Evolutionary conservation across 2,329 filamentous ascomycete genomes (phyloP).

Genomic region (Fusarium nurragi): DNA sequence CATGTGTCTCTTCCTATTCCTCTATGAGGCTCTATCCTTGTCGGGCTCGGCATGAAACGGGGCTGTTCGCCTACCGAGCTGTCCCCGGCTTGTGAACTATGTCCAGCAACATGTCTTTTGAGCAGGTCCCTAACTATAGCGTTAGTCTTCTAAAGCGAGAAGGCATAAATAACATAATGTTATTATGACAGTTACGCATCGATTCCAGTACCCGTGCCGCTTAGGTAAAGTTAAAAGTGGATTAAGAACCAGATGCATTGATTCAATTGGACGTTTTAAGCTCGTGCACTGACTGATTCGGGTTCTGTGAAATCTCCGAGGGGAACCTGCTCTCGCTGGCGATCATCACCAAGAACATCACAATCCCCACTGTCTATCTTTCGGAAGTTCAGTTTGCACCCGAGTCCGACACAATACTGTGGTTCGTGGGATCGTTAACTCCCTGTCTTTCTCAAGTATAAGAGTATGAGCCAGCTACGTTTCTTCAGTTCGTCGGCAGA

Average conservation of each 20-base stretch:
- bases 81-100: slow-evolving; percentile 28
- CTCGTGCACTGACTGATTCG: background rate
- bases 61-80: slow-evolving; percentile 7
- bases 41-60: slow-evolving; percentile 29
- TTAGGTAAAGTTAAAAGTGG: background rate
- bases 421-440: background rate
- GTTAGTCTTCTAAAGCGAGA: slow-evolving; percentile 1
- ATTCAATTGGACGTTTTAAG: background rate
- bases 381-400: background rate
- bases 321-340: background rate
- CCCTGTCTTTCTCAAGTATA: background rate
- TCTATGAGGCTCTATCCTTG: too few species aligned
- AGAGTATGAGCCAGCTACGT: background rate
- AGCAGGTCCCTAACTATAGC: slow-evolving; percentile 38
- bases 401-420: background rate
- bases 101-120: slow-evolving; percentile 38
- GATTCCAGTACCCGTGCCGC: too few species aligned
- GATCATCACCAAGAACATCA: background rate
- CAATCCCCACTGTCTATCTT: background rate
- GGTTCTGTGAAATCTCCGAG: too few species aligned
- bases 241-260: background rate
- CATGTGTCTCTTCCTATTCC: too few species aligned
- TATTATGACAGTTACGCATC: too few species aligned
- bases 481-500: background rate
- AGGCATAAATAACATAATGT: too few species aligned